Evolutionary conservation across 768 basidiomycete species (phyloP).

Genomic region (Russula sp.): DNA sequence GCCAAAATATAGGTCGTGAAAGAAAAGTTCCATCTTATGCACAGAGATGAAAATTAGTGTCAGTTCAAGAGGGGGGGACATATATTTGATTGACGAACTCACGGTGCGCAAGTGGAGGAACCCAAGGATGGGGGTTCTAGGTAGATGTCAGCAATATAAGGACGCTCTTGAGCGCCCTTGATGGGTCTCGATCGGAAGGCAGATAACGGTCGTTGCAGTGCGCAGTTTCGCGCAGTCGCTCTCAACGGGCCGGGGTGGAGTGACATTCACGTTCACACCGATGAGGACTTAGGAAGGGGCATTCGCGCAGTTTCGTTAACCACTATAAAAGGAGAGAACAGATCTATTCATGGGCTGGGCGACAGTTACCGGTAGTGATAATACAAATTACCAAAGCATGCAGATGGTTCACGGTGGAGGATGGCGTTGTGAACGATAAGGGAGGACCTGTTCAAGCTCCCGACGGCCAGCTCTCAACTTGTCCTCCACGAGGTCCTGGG

Average conservation of each 20-base stretch:
- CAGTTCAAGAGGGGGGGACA: neutral
- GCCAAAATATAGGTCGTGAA: conserved; percentile 27
- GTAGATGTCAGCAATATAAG: neutral
- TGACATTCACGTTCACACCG: neutral
- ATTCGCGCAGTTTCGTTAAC: neutral
- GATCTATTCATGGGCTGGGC: neutral
- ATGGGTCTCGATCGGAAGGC: neutral
- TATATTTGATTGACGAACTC: neutral
- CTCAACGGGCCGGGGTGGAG: neutral
- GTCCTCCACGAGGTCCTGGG: conserved; percentile 54
- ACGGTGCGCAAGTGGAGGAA: neutral
- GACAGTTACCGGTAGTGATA: neutral
- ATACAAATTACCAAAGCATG: neutral
- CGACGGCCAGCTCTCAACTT: conserved; percentile 49
- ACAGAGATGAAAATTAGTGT: neutral
- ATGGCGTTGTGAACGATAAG: conserved; percentile 25
- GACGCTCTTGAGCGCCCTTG: neutral
- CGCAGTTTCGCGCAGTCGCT: neutral
- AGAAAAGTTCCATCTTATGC: conserved; percentile 33
- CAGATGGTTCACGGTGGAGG: conserved; percentile 3
- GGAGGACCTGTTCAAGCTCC: conserved; percentile 58
- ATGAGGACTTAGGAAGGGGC: neutral
- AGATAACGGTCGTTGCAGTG: neutral
- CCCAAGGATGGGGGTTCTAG: neutral
- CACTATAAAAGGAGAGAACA: neutral